Evolutionary conservation across 108 stramenopile species (phyloP).

Genomic region (Nannochloropsis gaditana): DNA sequence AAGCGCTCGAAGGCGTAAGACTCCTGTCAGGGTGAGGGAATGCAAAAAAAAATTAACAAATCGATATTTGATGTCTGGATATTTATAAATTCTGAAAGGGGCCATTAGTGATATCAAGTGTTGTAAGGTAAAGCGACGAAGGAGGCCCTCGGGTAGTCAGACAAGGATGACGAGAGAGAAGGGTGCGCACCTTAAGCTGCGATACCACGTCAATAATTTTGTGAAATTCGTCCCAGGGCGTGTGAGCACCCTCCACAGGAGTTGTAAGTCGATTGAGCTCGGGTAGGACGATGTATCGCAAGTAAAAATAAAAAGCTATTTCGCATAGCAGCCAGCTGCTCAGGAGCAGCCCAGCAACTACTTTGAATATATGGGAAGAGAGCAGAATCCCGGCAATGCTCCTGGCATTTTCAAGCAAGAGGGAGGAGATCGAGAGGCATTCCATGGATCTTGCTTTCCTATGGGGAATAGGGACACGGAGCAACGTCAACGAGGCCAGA

Average conservation of each 20-base stretch:
- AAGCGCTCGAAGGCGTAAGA: conserved; percentile 1
- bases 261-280: neutral
- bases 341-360: neutral
- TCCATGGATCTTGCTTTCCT: neutral
- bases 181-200: neutral
- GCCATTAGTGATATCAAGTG: too few species aligned
- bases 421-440: neutral
- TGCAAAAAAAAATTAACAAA: too few species aligned
- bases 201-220: conserved; percentile 5
- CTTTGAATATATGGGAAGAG: neutral
- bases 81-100: too few species aligned
- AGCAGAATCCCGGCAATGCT: neutral
- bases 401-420: neutral
- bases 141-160: too few species aligned
- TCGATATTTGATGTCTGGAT: too few species aligned
- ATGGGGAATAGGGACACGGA: neutral
- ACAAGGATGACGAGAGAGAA: too few species aligned
- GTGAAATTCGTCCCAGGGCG: conserved; percentile 3
- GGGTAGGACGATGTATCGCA: conserved; percentile 2
- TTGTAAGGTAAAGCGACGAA: too few species aligned
- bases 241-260: neutral
- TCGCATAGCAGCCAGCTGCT: neutral
- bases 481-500: neutral
- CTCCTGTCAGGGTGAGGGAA: neutral
- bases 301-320: conserved; percentile 3